Evolutionary conservation across 1,139 yeast genomes (phyloP).

Genomic region (Entelexis sorbosivorans): DNA sequence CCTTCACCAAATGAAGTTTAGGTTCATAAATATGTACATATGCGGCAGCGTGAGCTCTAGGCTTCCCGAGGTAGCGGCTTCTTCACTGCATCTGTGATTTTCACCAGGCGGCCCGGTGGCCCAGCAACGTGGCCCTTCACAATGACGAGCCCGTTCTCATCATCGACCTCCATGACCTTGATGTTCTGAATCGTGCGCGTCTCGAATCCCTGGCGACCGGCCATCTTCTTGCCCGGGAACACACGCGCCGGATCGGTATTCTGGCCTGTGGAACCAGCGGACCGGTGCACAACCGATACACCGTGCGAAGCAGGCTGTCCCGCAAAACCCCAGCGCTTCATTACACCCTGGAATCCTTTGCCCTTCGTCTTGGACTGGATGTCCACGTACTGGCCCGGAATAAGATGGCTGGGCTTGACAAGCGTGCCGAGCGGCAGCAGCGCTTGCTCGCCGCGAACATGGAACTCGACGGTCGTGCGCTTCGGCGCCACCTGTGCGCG

Average conservation of each 20-base stretch:
- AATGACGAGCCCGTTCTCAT: slow-evolving; percentile 66
- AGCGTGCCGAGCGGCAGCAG: slow-evolving; percentile 69
- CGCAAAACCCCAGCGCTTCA: slow-evolving; percentile 87
- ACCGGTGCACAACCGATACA: slow-evolving; percentile 86
- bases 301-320: slow-evolving; percentile 95
- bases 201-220: slow-evolving; percentile 87
- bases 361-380: slow-evolving; percentile 73
- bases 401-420: slow-evolving; percentile 72
- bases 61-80: slow-evolving; percentile 20
- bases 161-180: slow-evolving; percentile 67
- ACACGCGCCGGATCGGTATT: slow-evolving; percentile 94
- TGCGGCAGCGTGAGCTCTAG: background rate
- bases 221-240: slow-evolving; percentile 95
- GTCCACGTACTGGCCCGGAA: slow-evolving; percentile 75
- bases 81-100: slow-evolving; percentile 65
- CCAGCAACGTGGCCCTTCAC: slow-evolving; percentile 92
- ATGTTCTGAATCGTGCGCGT: slow-evolving; percentile 66
- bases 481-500: slow-evolving; percentile 81
- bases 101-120: slow-evolving; percentile 64
- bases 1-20: too few relatives aligned
- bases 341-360: slow-evolving; percentile 96
- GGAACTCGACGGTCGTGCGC: slow-evolving; percentile 60
- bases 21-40: slow-evolving; percentile 8
- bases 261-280: slow-evolving; percentile 96
- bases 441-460: slow-evolving; percentile 55